Base-by-base conservation (phyloP, 805 yeast genomes). In the Saccharomyces kudriavzevii region DNA sequence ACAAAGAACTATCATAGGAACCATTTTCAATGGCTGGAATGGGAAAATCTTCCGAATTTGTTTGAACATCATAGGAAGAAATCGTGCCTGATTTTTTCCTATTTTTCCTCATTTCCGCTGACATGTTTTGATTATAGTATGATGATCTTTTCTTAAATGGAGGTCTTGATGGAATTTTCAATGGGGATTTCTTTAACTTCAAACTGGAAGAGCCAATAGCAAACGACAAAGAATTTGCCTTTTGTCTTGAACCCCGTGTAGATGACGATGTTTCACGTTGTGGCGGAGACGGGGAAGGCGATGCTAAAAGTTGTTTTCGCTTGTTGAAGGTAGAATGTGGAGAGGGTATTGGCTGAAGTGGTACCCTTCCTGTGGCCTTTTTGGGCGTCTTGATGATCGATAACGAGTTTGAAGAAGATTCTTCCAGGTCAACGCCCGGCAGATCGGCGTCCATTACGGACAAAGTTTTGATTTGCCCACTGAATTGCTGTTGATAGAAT, bases 401-500 rank as follows among this genome's bases (percentile, higher is more conserved):
- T 35, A 35, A 17, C 13, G 43, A 35, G 17, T n/a, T 35, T 10
- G 43, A 35, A 17, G 43, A 35, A 24, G 43, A 35, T 17, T 35
- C 43, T 35, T 35, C 43, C 13, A 35, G 20, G 43, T 35, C 43
- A 20, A 35, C 43, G 17, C 43, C 43, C 11, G 43, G 43, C 24
- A 35, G 17, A 17, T 17, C 43, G 10, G 43, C 22, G 20, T 35
- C 43, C 43, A 35, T 35, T 35, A 35, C 17, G 22, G 43, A 17
- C 11, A 35, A 8, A 35, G 43, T 17, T 17, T 35, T 35, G 43
- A 35, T n/a, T 6, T 35, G 24, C 22, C 6, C 43, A 35, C 43
- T 58, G 14, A 58, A 53, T 1, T 62, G 58, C 6, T 52, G 54
- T 43, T 64, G 65, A 13, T 59, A 53, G 47, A 66, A 62, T 50